A percentile compares a stretch with the other conserved stretches of the same genome.
These are phyloP conservation scores for Silene noctiflora DNA, from an alignment of 179 eudicot species.

Conservation along the genomic window DNA sequence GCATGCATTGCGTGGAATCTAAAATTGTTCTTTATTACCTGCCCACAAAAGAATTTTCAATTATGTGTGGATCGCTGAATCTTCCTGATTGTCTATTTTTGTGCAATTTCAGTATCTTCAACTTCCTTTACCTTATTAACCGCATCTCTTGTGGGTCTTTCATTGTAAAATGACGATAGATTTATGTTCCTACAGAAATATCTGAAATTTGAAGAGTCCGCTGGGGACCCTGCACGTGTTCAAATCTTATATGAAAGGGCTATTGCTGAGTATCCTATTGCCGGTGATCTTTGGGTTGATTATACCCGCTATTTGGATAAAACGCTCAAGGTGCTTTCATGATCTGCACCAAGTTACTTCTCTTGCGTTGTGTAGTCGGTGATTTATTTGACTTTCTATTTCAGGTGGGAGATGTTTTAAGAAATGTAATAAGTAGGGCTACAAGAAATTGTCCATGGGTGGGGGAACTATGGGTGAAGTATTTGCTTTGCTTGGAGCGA, in stretches of 20 bases:
- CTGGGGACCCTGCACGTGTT: slow-evolving; percentile 88
- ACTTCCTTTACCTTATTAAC: not conserved
- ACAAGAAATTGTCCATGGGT: slow-evolving; percentile 91
- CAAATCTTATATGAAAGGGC: slow-evolving; percentile 88
- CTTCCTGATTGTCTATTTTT: not conserved
- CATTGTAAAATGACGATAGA: slow-evolving; percentile 4
- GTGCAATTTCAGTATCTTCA: not conserved
- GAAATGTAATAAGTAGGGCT: slow-evolving; percentile 58
- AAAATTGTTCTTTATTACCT: not conserved
- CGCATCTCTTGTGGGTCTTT: not conserved
- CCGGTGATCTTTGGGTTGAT: slow-evolving; percentile 79
- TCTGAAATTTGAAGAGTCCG: slow-evolving; percentile 84
- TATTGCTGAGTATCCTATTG: slow-evolving; percentile 69
- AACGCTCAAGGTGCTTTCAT: slow-evolving; percentile 63
- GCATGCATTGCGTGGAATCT: too few relatives aligned
- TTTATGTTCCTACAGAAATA: slow-evolving; percentile 51
- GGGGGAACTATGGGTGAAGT: slow-evolving; percentile 88
- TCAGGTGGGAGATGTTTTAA: slow-evolving; percentile 63
- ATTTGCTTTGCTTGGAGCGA: slow-evolving; percentile 79
- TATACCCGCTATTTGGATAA: slow-evolving; percentile 81
- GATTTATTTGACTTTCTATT: slow-evolving; percentile 18
- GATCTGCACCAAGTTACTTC: slow-evolving; percentile 9
- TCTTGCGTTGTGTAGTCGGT: slow-evolving; percentile 20
- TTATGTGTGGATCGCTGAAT: not conserved
- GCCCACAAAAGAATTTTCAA: not conserved